Conservation (phyloP, 2,329 filamentous ascomycete species). For the Tolypocladium nubicola region DNA sequence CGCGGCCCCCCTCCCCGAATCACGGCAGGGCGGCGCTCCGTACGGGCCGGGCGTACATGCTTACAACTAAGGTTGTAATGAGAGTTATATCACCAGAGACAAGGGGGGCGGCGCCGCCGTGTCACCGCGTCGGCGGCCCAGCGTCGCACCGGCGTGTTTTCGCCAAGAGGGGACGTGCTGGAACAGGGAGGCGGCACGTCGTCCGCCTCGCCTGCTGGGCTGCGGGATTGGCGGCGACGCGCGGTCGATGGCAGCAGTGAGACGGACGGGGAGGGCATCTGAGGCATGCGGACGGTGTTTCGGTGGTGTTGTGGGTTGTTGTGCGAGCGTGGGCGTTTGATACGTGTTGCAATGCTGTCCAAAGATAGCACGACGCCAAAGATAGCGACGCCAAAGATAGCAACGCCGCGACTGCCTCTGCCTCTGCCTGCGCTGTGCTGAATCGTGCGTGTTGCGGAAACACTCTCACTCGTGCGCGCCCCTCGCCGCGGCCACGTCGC, state of each 20-base stretch:
- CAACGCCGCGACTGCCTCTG: no score
- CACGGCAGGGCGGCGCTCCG: neutral
- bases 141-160: neutral
- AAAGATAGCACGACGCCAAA: neutral
- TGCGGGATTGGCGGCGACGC: neutral
- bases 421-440: no score
- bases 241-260: neutral
- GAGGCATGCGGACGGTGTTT: no score
- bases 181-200: neutral
- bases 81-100: neutral
- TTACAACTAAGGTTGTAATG: slow-evolving; percentile 1
- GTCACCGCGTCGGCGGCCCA: neutral
- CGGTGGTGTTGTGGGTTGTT: no score
- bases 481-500: neutral
- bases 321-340: no score
- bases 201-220: no score
- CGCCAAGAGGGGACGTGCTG: neutral
- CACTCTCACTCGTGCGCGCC: no score
- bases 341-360: neutral
- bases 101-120: neutral
- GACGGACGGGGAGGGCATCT: no score
- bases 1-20: neutral
- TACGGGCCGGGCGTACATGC: neutral
- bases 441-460: no score
- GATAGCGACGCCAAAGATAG: no score